Evolutionary conservation across 1,139 yeast genomes (phyloP), one percentile per base, ranked within the genome.

Genomic region (Zhuliangozyma blackwelliae): DNA sequence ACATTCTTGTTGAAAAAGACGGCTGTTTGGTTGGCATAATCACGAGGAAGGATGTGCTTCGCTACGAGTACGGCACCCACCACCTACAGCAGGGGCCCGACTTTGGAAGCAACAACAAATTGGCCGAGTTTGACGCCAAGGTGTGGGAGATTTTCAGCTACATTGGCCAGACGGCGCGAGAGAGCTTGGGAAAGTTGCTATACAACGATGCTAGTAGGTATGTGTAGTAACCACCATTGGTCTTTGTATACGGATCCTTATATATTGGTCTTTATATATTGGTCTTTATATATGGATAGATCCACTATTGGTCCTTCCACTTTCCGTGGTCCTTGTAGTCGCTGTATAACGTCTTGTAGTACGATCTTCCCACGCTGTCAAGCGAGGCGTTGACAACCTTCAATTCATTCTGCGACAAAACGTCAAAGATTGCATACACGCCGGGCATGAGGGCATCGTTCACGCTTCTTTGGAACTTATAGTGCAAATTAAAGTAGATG

Each of bases 241-340:
- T 16, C 16, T 4, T 16, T 16, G 4, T 4, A 16, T 4, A n/a
- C n/a, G n/a, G n/a, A 39, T 21, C n/a, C n/a, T 27, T 28, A 33
- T 9, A 23, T 19, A 19, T 19, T 20, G 16, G 13, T 16, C 27
- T 28, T 34, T 37, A 44, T 30, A 22, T 22, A 7, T 7, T 7
- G 10, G 23, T 7, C 10, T 3, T 22, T 22, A 7, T 21, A 21
- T 25, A 25, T 25, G 11, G 5, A 25, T 10, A 25, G 5, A 25
- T 25, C 7, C 12, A 25, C 40, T 57, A 72, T 38, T 69, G 72
- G 44, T 79, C 88, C 41, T 64, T 78, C 97, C 97, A 90, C 57
- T 84, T 87, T 38, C 96, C 96, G 45, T 72, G 73, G 48, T 75
- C 79, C 55, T 77, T 77, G 61, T 88, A 92, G 44, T 83, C 88